A percentile compares a stretch with the other conserved stretches of the same genome.
These are phyloP conservation scores for Ephemerocybe angulata DNA, from an alignment of 768 basidiomycete species.

Conservation along the genomic window DNA sequence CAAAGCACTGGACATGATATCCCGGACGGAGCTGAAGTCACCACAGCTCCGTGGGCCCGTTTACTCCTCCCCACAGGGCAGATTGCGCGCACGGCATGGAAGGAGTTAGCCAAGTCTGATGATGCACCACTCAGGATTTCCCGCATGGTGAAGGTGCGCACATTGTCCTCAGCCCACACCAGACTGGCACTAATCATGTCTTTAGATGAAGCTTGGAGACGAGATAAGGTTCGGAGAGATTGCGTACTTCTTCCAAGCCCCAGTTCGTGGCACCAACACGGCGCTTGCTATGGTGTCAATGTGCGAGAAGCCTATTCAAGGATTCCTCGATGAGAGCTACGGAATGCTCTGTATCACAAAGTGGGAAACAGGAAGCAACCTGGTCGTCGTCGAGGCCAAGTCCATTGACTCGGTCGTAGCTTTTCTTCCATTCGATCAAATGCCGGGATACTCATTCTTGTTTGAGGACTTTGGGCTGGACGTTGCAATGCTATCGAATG, in stretches of 20 bases:
- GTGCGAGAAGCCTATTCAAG: not conserved
- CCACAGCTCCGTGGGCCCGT: not conserved
- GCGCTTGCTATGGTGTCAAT: conserved; percentile 2
- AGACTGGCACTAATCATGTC: not conserved
- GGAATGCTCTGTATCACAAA: not conserved
- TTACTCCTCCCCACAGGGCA: conserved; percentile 36
- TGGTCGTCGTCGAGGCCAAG: not conserved
- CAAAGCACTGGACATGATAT: no score
- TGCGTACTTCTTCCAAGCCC: not conserved
- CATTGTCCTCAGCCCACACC: not conserved
- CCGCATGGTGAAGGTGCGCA: conserved; percentile 31
- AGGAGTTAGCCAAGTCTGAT: conserved; percentile 23
- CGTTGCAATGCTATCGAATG: not conserved
- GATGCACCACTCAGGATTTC: conserved; percentile 17
- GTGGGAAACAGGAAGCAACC: not conserved
- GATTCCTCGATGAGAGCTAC: not conserved
- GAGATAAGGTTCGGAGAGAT: conserved; percentile 2
- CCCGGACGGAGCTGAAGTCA: no score
- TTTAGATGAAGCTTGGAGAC: not conserved
- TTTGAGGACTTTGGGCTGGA: conserved; percentile 1
- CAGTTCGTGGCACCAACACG: not conserved
- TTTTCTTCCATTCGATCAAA: not conserved
- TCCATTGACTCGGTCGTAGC: not conserved
- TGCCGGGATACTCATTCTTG: not conserved
- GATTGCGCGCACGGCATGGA: conserved; percentile 29